Conservation (phyloP, 139 green algal genomes). For the Mesostigma viride region DNA sequence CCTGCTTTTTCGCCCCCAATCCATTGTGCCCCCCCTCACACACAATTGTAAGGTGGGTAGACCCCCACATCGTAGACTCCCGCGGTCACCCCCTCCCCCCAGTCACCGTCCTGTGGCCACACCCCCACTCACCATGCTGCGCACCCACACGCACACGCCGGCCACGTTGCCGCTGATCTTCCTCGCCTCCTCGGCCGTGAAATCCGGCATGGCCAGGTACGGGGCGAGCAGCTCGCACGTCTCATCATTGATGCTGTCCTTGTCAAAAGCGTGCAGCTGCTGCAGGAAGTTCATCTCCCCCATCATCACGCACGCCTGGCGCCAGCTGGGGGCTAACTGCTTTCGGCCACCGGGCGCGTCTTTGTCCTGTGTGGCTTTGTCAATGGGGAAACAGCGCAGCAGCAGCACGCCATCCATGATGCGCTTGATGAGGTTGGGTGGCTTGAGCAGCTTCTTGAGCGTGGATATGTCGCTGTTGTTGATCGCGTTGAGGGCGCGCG, state of each 20-base stretch:
- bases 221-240: slow-evolving; percentile 13
- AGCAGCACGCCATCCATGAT: slow-evolving; percentile 8
- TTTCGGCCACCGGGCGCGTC: not conserved
- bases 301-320: not conserved
- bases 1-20: no score
- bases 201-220: slow-evolving; percentile 8
- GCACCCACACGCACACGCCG: slow-evolving; percentile 13
- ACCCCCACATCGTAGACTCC: no score
- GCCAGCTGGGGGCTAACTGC: not conserved
- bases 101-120: slow-evolving; percentile 12
- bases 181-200: not conserved
- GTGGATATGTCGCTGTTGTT: not conserved
- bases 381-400: not conserved
- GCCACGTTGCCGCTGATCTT: slow-evolving; percentile 10
- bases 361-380: not conserved
- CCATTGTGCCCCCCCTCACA: no score
- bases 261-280: not conserved
- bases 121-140: slow-evolving; percentile 7
- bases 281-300: not conserved
- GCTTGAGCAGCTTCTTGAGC: slow-evolving; percentile 12
- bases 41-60: no score
- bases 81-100: not conserved
- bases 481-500: not conserved
- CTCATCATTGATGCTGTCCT: slow-evolving; percentile 10
- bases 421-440: slow-evolving; percentile 10